These are phyloP conservation scores for Bipolaris zeicola DNA, from an alignment of 2,329 filamentous ascomycete genomes.

Conservation along the genomic window DNA sequence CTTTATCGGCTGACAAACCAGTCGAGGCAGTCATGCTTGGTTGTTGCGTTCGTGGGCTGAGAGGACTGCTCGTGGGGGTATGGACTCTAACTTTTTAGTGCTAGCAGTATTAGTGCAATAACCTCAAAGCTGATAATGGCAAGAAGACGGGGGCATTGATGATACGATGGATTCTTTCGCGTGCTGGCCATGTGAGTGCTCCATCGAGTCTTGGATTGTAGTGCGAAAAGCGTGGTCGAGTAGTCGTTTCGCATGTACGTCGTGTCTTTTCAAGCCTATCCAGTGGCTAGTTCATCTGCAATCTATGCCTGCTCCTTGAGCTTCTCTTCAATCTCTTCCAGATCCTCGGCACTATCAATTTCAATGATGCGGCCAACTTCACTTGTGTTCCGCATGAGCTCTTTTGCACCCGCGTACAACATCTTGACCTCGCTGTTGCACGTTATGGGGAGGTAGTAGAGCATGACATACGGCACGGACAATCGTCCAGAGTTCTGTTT, in stretches of 20 bases:
- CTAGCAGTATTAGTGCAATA: not conserved
- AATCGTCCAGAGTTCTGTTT: constrained; percentile 76
- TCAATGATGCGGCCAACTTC: constrained; percentile 90
- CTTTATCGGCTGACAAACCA: no score
- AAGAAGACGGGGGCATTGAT: not conserved
- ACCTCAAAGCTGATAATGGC: not conserved
- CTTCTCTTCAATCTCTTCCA: constrained; percentile 79
- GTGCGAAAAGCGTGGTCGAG: not conserved
- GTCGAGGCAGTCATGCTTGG: no score
- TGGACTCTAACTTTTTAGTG: not conserved
- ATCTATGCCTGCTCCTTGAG: constrained; percentile 47
- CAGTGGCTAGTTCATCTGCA: not conserved
- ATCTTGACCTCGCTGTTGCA: constrained; percentile 87
- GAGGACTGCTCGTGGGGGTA: no score
- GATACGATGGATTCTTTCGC: not conserved
- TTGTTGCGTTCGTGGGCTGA: no score
- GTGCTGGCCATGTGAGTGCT: not conserved
- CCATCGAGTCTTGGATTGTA: not conserved
- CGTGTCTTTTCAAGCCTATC: not conserved
- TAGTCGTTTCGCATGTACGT: not conserved
- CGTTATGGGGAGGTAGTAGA: constrained; percentile 93
- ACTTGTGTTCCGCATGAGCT: constrained; percentile 90
- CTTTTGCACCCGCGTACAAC: constrained; percentile 95
- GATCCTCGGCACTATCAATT: constrained; percentile 77
- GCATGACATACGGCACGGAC: constrained; percentile 88